Percentiles rank a stretch among this genome's conserved stretches.
Evolutionary conservation across 805 yeast species (phyloP).

Genomic region (Lachancea waltii): DNA sequence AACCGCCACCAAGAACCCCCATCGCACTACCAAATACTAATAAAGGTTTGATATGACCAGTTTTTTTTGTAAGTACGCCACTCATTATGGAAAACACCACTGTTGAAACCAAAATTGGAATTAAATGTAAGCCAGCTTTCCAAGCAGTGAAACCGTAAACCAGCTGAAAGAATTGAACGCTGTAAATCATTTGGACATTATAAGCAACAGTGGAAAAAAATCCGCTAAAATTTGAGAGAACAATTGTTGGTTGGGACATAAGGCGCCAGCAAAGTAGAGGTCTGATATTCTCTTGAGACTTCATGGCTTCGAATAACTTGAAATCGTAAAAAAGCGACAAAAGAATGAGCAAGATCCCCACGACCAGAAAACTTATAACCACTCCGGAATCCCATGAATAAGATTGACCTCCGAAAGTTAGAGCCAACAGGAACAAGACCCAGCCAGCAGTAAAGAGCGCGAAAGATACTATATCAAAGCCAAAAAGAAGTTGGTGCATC

Average conservation of each 20-base stretch:
- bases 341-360: slow-evolving; percentile 39
- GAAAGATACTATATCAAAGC: slow-evolving; percentile 21
- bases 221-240: slow-evolving; percentile 15
- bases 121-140: slow-evolving; percentile 22
- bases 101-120: slow-evolving; percentile 17
- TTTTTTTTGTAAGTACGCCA: slow-evolving; percentile 32
- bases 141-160: slow-evolving; percentile 19
- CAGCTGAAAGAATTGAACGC: slow-evolving; percentile 25
- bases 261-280: slow-evolving; percentile 1
- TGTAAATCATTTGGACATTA: slow-evolving; percentile 19
- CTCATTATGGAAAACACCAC: slow-evolving; percentile 17
- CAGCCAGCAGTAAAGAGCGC: slow-evolving; percentile 18
- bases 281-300: slow-evolving; percentile 5
- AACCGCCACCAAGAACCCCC: slow-evolving; percentile 34
- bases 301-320: background rate
- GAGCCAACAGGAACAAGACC: slow-evolving; percentile 16
- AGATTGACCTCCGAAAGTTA: slow-evolving; percentile 45
- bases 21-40: slow-evolving; percentile 27
- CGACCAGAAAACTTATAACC: slow-evolving; percentile 36
- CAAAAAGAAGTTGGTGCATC: slow-evolving; percentile 9
- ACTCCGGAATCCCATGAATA: slow-evolving; percentile 47
- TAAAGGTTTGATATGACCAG: slow-evolving; percentile 34
- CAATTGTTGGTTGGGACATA: slow-evolving; percentile 7
- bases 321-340: slow-evolving; percentile 44
- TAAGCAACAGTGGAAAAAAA: slow-evolving; percentile 16